Conservation (phyloP, 345 rosid species). For the Punica granatum region DNA sequence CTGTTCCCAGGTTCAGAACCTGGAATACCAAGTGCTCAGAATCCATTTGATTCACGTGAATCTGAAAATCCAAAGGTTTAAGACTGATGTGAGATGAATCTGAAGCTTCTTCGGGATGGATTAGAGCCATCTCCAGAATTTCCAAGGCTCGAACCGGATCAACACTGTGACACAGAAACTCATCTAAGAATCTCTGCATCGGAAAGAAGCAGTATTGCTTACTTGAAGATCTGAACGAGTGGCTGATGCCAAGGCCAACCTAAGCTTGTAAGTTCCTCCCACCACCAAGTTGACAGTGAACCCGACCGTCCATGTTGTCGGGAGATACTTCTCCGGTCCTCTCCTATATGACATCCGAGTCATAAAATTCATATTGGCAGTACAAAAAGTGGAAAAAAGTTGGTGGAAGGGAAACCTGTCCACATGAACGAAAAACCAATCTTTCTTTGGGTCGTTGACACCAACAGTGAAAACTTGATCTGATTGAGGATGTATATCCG, state of each 20-base stretch:
- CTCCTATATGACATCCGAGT: constrained; percentile 12
- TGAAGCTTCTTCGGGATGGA: no score
- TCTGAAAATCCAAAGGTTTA: constrained; percentile 11
- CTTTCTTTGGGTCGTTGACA: constrained; percentile 20
- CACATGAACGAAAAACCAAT: constrained; percentile 37
- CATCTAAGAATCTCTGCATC: no score
- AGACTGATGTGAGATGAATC: neutral
- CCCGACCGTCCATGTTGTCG: constrained; percentile 26
- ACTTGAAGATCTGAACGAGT: constrained; percentile 27
- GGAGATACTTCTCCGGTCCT: constrained; percentile 21
- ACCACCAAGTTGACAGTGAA: constrained; percentile 21
- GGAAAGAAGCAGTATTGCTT: neutral
- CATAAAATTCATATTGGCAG: neutral
- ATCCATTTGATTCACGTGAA: constrained; percentile 16
- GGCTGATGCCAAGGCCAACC: constrained; percentile 33
- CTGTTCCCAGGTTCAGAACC: constrained; percentile 22
- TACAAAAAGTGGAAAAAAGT: neutral
- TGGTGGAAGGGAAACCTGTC: constrained; percentile 17
- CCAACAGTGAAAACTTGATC: constrained; percentile 31
- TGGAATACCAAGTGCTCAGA: constrained; percentile 16
- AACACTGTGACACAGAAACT: no score
- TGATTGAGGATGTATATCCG: constrained; percentile 21
- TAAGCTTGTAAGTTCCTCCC: constrained; percentile 25
- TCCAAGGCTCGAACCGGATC: neutral
- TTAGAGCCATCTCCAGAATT: no score